phyloP scores from a whole-genome alignment of 2,329 filamentous ascomycete genomes.

The Cercospora sesami region DNA sequence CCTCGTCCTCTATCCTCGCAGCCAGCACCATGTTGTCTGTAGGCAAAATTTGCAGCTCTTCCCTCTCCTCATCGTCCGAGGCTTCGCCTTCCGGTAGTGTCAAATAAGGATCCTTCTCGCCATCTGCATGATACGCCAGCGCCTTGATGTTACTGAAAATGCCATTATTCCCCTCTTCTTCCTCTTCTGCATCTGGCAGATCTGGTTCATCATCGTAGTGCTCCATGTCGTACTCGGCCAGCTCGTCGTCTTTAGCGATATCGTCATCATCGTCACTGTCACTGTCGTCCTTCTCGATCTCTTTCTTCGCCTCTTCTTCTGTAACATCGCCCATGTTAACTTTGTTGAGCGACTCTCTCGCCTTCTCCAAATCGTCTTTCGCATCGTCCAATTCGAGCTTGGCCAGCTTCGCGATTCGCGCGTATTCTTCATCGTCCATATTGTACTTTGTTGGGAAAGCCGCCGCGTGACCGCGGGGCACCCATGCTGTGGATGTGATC shows the following conservation, averaged over 20 bases:
- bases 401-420: constrained; percentile 53
- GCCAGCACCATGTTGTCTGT: constrained; percentile 92
- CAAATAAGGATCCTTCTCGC: constrained; percentile 95
- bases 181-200: constrained; percentile 58
- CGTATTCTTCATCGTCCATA: constrained; percentile 55
- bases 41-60: constrained; percentile 88
- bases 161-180: constrained; percentile 58
- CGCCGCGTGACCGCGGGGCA: constrained; percentile 53
- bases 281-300: constrained; percentile 59
- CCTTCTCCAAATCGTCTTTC: constrained; percentile 77
- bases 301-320: constrained; percentile 65
- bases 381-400: constrained; percentile 81
- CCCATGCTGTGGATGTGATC: constrained; percentile 56
- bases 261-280: constrained; percentile 32
- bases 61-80: constrained; percentile 78
- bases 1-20: constrained; percentile 93
- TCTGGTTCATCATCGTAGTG: constrained; percentile 78
- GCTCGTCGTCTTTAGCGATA: constrained; percentile 67
- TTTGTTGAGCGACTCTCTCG: constrained; percentile 51
- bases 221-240: constrained; percentile 95
- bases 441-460: constrained; percentile 52
- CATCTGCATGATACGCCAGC: constrained; percentile 88
- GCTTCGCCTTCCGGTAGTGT: constrained; percentile 73
- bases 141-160: constrained; percentile 97
- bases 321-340: constrained; percentile 24